Evolutionary conservation across 495 filamentous ascomycete species (phyloP).

Genomic region (Penicillium waksmanii): DNA sequence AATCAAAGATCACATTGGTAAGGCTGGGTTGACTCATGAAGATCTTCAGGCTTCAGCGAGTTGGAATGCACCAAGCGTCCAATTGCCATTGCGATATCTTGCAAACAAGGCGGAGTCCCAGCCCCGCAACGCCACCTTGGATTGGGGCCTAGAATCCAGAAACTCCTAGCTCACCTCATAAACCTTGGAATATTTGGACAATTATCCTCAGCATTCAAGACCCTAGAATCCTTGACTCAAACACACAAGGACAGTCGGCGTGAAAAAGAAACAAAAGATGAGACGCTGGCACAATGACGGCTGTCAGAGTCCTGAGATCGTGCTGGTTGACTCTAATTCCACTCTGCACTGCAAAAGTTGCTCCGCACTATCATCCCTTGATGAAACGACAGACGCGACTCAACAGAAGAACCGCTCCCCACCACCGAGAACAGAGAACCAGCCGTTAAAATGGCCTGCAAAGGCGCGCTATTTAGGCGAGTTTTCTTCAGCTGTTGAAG

Average conservation of each 20-base stretch:
- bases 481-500: not conserved
- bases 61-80: not conserved
- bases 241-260: not conserved
- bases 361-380: not conserved
- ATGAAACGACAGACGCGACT: not conserved
- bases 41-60: not conserved
- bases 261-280: not conserved
- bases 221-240: no score
- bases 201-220: no score
- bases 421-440: not conserved
- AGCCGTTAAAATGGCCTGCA: not conserved
- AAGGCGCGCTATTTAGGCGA: conserved; percentile 3
- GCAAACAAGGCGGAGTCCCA: not conserved
- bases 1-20: no score
- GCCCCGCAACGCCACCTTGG: not conserved
- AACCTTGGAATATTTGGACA: no score
- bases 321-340: not conserved
- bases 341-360: not conserved
- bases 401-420: not conserved
- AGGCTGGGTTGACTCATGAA: no score
- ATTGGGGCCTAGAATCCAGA: not conserved
- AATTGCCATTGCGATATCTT: not conserved
- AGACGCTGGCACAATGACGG: not conserved
- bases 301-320: not conserved
- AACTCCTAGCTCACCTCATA: not conserved